These are phyloP conservation scores for Sarocladium oryzae DNA, from an alignment of 2,329 filamentous ascomycete species.

Conservation along the genomic window DNA sequence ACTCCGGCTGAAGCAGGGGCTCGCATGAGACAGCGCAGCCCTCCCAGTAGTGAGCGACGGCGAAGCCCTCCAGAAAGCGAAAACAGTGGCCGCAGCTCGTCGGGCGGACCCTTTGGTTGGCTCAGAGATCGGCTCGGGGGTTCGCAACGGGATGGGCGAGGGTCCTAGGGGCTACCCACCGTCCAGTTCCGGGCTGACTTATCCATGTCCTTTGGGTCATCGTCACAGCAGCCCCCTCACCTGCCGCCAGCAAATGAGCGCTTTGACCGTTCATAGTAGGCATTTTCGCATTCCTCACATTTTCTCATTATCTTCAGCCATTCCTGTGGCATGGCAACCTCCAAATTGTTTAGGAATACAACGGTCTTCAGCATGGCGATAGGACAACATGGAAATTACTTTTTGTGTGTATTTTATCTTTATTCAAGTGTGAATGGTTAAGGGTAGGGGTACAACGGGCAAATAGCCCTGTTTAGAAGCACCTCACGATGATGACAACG, in stretches of 20 bases:
- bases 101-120: slow-evolving; percentile 35
- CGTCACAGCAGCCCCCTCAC: not conserved
- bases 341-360: no score
- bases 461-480: no score
- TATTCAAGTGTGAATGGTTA: not conserved
- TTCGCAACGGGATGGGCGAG: slow-evolving; percentile 22
- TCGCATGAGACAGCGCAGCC: slow-evolving; percentile 31
- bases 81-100: slow-evolving; percentile 23
- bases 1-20: slow-evolving; percentile 23
- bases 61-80: slow-evolving; percentile 18
- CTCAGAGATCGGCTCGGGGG: slow-evolving; percentile 34
- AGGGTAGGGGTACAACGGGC: no score
- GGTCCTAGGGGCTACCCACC: slow-evolving; percentile 17
- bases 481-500: no score
- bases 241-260: not conserved
- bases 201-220: not conserved
- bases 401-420: not conserved
- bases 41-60: slow-evolving; percentile 24
- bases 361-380: slow-evolving; percentile 7
- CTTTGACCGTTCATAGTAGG: no score
- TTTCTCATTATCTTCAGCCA: not conserved
- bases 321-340: no score
- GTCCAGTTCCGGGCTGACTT: not conserved
- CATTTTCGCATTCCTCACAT: not conserved
- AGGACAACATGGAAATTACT: not conserved